Conservation (phyloP, 73 alveolate species). For the Paramecium sonneborni region DNA sequence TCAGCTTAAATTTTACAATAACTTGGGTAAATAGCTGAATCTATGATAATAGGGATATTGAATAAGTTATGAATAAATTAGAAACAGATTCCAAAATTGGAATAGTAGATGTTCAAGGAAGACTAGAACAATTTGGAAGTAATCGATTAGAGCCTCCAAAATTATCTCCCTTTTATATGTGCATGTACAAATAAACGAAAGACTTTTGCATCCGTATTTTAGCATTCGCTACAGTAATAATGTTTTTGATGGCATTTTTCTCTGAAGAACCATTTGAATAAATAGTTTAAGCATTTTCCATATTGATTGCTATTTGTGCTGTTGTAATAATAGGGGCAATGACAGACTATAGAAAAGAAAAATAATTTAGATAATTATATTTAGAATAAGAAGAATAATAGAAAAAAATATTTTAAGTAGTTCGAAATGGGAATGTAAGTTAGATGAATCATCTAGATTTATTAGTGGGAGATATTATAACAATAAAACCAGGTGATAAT, state of each 20-base stretch:
- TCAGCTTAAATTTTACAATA: not conserved
- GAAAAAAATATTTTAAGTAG: conserved; percentile 71
- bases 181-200: conserved; percentile 83
- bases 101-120: not conserved
- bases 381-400: conserved; percentile 71
- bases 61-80: not conserved
- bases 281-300: conserved; percentile 93
- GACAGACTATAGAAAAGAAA: conserved; percentile 84
- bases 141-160: not conserved
- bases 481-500: conserved; percentile 62
- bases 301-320: conserved; percentile 83
- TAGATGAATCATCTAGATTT: conserved; percentile 58
- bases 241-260: conserved; percentile 86
- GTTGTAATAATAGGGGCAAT: conserved; percentile 87
- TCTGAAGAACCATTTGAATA: conserved; percentile 70
- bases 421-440: conserved; percentile 82
- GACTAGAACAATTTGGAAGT: not conserved
- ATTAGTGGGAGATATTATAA: conserved; percentile 60
- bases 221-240: conserved; percentile 90
- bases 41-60: not conserved
- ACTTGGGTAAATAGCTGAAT: not conserved
- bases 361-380: conserved; percentile 80
- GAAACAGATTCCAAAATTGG: conserved; percentile 25
- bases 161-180: not conserved
- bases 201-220: conserved; percentile 89